Conservation (phyloP, 148 eudicot genomes). For the Rhododendron simsii region DNA sequence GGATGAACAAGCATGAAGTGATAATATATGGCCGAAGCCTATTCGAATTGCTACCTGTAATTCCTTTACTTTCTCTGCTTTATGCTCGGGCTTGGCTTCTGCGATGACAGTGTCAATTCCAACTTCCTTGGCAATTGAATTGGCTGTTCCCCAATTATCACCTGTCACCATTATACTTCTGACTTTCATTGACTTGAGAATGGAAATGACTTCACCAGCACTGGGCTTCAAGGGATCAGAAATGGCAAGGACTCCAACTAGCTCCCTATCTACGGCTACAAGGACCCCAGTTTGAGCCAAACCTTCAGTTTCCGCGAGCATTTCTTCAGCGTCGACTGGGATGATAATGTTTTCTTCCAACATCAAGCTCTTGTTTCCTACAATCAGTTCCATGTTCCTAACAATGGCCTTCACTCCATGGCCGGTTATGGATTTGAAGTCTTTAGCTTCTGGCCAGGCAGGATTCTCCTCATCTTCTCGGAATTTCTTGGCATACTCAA, state of each 20-base stretch:
- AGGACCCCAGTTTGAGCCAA: constrained; percentile 7
- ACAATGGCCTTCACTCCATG: constrained; percentile 4
- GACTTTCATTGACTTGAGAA: constrained; percentile 20
- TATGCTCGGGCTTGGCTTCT: constrained; percentile 78
- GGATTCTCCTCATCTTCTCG: not conserved
- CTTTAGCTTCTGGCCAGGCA: constrained; percentile 14
- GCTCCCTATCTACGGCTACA: not conserved
- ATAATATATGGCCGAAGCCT: not conserved
- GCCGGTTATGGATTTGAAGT: not conserved
- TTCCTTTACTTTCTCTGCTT: constrained; percentile 70
- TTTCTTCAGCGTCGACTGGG: constrained; percentile 58
- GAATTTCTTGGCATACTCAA: not conserved
- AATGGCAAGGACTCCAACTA: constrained; percentile 1
- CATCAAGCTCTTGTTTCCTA: constrained; percentile 82
- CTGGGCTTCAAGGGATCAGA: constrained; percentile 7
- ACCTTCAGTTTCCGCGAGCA: constrained; percentile 49
- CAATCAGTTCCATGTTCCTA: constrained; percentile 44
- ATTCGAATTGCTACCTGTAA: constrained; percentile 52
- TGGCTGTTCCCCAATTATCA: constrained; percentile 8
- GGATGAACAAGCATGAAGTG: not conserved
- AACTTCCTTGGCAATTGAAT: constrained; percentile 29
- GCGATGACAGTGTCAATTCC: constrained; percentile 42
- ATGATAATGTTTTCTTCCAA: constrained; percentile 39
- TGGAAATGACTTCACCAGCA: too few relatives aligned
- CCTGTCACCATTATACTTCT: constrained; percentile 4